These are phyloP conservation scores for Cyberlindnera misumaiensis DNA, from an alignment of 805 yeast genomes.

Conservation along the genomic window DNA sequence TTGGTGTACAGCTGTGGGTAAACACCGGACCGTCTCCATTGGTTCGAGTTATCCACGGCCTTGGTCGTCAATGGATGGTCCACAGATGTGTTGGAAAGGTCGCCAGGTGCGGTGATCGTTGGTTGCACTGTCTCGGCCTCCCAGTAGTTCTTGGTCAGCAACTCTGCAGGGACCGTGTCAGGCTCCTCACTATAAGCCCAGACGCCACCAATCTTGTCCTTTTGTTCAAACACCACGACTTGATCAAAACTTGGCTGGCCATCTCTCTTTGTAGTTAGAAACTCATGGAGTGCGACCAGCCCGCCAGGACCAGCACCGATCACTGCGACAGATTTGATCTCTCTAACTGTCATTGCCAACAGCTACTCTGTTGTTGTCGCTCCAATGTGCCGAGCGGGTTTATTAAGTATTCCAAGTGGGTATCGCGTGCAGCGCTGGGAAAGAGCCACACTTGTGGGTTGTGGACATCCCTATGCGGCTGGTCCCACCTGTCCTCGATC, in stretches of 20 bases:
- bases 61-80: conserved; percentile 1
- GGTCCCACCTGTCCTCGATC: too few species aligned
- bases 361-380: neutral
- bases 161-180: conserved; percentile 1
- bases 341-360: neutral
- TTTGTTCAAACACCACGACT: conserved; percentile 34
- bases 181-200: conserved; percentile 29
- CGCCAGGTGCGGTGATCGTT: conserved; percentile 2
- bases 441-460: too few species aligned
- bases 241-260: conserved; percentile 16
- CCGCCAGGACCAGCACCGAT: conserved; percentile 47
- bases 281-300: conserved; percentile 29
- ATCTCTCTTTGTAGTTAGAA: conserved; percentile 27
- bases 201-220: conserved; percentile 33
- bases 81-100: neutral
- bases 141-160: conserved; percentile 4
- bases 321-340: conserved; percentile 25
- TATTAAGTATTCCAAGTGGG: too few species aligned
- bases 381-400: too few species aligned
- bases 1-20: conserved; percentile 32
- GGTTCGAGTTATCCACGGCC: conserved; percentile 3
- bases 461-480: too few species aligned
- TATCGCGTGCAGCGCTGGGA: too few species aligned
- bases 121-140: conserved; percentile 5
- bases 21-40: conserved; percentile 7